phyloP scores from a whole-genome alignment of 768 basidiomycete genomes.

The Royoungia palumana region DNA sequence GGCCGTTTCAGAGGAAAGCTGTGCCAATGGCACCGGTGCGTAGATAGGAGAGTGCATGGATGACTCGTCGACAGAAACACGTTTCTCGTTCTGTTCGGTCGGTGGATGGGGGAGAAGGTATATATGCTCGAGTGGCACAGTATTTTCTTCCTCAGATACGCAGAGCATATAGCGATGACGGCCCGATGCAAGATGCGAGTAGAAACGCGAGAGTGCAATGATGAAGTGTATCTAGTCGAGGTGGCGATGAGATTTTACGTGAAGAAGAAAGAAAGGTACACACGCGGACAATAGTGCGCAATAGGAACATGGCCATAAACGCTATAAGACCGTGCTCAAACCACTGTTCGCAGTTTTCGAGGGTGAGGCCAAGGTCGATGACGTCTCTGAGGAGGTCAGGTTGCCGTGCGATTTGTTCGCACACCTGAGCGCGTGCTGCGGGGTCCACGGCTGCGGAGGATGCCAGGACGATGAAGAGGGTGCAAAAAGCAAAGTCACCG shows the following conservation, averaged over 20 bases:
- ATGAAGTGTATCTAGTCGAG: slow-evolving; percentile 66
- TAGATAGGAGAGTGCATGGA: slow-evolving; percentile 41
- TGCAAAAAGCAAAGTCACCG: slow-evolving; percentile 71
- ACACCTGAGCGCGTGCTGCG: slow-evolving; percentile 55
- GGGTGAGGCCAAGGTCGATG: slow-evolving; percentile 65
- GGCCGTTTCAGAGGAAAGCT: slow-evolving; percentile 52
- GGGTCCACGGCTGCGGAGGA: slow-evolving; percentile 58
- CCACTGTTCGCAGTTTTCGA: slow-evolving; percentile 82
- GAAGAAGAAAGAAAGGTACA: slow-evolving; percentile 25
- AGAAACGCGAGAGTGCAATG: slow-evolving; percentile 65
- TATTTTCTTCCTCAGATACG: slow-evolving; percentile 20
- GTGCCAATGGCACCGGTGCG: slow-evolving; percentile 60
- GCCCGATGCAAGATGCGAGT: slow-evolving; percentile 51
- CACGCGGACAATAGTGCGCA: slow-evolving; percentile 66
- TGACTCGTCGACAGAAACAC: neutral
- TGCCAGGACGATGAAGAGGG: slow-evolving; percentile 52
- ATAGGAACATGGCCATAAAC: slow-evolving; percentile 53
- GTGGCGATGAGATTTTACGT: neutral
- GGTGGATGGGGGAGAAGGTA: slow-evolving; percentile 49
- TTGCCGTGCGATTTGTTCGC: slow-evolving; percentile 72
- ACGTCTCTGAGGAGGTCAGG: slow-evolving; percentile 71
- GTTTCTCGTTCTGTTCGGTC: slow-evolving; percentile 7
- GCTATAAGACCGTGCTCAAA: slow-evolving; percentile 63
- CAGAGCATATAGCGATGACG: slow-evolving; percentile 13
- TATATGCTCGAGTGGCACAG: slow-evolving; percentile 51